Base-by-base conservation (phyloP, 352 stramenopile species). In the Phytophthora gonapodyides region DNA sequence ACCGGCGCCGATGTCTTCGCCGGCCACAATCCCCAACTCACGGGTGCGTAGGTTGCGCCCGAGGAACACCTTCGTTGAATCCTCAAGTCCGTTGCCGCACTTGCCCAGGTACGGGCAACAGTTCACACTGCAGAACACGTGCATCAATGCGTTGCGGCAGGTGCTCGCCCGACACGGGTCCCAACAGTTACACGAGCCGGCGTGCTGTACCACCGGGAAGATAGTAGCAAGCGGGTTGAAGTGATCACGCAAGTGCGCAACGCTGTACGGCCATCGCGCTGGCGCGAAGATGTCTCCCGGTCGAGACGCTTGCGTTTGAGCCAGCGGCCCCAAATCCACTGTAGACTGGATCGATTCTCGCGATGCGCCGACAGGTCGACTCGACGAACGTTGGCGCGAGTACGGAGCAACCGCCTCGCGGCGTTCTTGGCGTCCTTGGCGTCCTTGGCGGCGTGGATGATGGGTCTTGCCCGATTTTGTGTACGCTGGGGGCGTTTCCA, bases 61-160 rank as follows among this genome's bases (percentile, higher is more conserved):
- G 36, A 50, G 30, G 27, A 5, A 7, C 3, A 51, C 45, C 12
- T 42, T 30, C 1, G 5, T 10, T 10, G 55, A 50, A 13, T 62
- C 36, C 0, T 1, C 12, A 7, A 62, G 1, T 1, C 44, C 17
- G 16, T 56, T 62, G 1, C 35, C 55, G 15, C 55, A 62, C n/a
- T 55, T 55, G 44, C 10, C 44, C 6, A 2, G 36, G 7, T 42
- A 62, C 1, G 36, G 44, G 13, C 45, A 62, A 13, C 55, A 49
- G 17, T 34, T 53, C 1, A n/a, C 1, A 19, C 11, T 52, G 52
- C 13, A 52, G 33, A 38, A 58, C n/a, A 43, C 8, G 1, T 60
- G 52, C 41, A 60, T 60, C 15, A 48, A 7, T 3, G 52, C 50
- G 41, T 38, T 60, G 1, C 52, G 10, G 41, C 42, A 52, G 3